Base-by-base conservation (phyloP, 352 stramenopile genomes). In the Phytopythium helicoides region DNA sequence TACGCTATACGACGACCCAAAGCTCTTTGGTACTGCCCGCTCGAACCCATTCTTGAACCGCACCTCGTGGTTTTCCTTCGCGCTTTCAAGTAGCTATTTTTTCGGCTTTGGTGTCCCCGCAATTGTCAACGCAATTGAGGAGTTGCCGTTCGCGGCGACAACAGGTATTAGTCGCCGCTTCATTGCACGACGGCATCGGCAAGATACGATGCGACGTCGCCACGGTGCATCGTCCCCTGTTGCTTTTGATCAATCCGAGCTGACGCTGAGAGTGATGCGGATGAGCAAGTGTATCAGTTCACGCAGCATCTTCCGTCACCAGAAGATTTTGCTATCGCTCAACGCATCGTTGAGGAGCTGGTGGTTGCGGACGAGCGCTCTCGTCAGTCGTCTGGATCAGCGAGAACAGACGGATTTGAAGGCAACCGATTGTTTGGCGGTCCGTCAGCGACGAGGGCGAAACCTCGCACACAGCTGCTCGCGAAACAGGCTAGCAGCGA, bases 371-470 rank as follows among this genome's bases (percentile, higher is more conserved):
- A 95, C 36, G 87, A 95, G 44, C 85, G 92, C 31, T 82, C 90
- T 12, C 85, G 88, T 3, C 60, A 86, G 40, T 94, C 83, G 6
- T 94, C 76, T 8, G 91, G 92, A 11, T 91, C 83, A 53, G 86
- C 89, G 7, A 68, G 92, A 12, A 95, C 86, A 0, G 91, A 98
- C 56, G 90, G 90, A 0, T 82, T 89, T 41, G 75, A 85, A 47
- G 71, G 75, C 35, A 91, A 64, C 58, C 68, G 59, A 50, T 56
- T 84, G 59, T 73, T 72, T 67, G 68, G 64, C 8, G 47, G 54
- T 14, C 66, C 62, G 12, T 45, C 48, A 18, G 18, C 26, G 6
- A 47, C 63, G 8, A 66, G 60, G 2, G 47, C 47, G 9, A 52
- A 52, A 35, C 14, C 47, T 2, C 12, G 18, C 1, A 52, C 67